These are phyloP conservation scores for Phytophthora colocasiae DNA, from an alignment of 352 stramenopile species.

Conservation along the genomic window DNA sequence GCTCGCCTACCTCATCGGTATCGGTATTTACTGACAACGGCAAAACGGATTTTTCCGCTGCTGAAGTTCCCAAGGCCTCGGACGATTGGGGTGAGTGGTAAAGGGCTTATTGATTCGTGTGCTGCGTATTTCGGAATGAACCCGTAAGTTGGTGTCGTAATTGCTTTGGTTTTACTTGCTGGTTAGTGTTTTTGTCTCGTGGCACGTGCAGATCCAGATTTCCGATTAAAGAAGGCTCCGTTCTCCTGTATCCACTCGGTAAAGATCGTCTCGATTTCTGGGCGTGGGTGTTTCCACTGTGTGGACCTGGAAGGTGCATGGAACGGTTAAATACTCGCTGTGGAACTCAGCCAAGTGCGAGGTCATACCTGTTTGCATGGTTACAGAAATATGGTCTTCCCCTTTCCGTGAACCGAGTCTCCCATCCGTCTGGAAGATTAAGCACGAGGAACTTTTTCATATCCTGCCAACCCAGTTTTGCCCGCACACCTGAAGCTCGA, in stretches of 20 bases:
- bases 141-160: slow-evolving; percentile 7
- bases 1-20: slow-evolving; percentile 49
- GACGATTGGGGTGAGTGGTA: slow-evolving; percentile 82
- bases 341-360: neutral
- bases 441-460: slow-evolving; percentile 77
- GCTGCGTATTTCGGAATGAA: slow-evolving; percentile 32
- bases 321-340: neutral
- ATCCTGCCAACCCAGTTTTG: slow-evolving; percentile 77
- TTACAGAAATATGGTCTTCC: slow-evolving; percentile 87
- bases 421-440: slow-evolving; percentile 81
- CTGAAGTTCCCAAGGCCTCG: slow-evolving; percentile 30
- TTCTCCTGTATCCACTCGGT: slow-evolving; percentile 83
- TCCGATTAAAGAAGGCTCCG: slow-evolving; percentile 52
- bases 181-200: slow-evolving; percentile 19
- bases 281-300: slow-evolving; percentile 84
- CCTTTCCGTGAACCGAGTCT: slow-evolving; percentile 83
- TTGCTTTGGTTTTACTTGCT: neutral
- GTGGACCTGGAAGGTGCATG: slow-evolving; percentile 55
- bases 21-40: slow-evolving; percentile 53
- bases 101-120: slow-evolving; percentile 14
- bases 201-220: slow-evolving; percentile 18
- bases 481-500: slow-evolving; percentile 12
- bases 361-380: slow-evolving; percentile 66
- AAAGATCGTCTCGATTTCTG: slow-evolving; percentile 80
- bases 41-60: slow-evolving; percentile 38